Evolutionary conservation across 345 rosid species (phyloP), one percentile per base, ranked within the genome.

Genomic region (Boechera stricta): DNA sequence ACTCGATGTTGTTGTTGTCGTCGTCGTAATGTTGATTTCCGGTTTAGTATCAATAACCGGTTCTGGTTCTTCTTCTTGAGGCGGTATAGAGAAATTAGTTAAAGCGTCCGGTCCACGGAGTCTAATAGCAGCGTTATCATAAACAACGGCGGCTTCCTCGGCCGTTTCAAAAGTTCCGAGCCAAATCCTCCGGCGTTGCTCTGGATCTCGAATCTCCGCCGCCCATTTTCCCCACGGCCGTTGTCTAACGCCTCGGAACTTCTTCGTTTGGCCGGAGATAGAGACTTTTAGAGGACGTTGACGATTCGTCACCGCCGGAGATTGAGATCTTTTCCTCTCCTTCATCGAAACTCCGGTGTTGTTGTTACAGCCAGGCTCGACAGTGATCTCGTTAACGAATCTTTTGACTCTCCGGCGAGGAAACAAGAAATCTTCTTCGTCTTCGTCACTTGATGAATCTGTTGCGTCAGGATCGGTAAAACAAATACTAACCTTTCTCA

Each of bases 181-280:
- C 98, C 98, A 94, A 11, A 94, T 76, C 81, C 98, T 81, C 18
- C 83, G 88, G 5, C 93, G 90, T 59, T 82, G 83, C n/a, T 79
- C 89, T 0, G 98, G 98, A 87, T 94, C 98, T n/a, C 98, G 85
- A 78, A 94, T 94, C 90, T 94, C 98, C 6, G 98, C 98, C 2
- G 98, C 98, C 97, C 97, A 94, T 83, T 94, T 94, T 0, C 98
- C 98, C 98, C 98, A 94, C 0, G 98, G 98, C 77, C 98, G 82
- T 77, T 88, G 96, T 60, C 98, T 74, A 2, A 94, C 98, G 5
- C 98, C 98, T 0, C 98, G 87, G 64, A 80, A 94, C 90, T 94
- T 94, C 77, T 77, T 94, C 80, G 39, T 74, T 77, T 60, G 72
- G 26, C 68, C 72, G n/a, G 61, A 44, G 26, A 67, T 28, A 0